Evolutionary conservation across 2,329 filamentous ascomycete species (phyloP), one percentile per base, ranked within the genome.

Genomic region (Diaporthe amygdali): DNA sequence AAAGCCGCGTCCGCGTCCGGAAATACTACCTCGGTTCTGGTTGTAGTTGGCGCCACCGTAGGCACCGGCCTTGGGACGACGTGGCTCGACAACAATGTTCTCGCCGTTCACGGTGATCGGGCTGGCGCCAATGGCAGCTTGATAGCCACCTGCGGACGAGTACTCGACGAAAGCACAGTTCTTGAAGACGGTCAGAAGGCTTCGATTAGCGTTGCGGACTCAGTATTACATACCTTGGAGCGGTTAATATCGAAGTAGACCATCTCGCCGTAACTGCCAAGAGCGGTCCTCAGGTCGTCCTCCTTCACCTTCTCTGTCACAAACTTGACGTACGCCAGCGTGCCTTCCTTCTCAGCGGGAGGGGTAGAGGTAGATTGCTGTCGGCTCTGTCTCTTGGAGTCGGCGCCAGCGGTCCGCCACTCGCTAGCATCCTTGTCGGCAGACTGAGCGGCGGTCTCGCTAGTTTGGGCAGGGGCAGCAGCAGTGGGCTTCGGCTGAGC

Each of bases 131-230:
- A 94, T 88, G 52, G 96, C 96, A 74, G 93, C 92, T 81, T 94
- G 89, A 84, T 97, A 98, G 56, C 91, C 94, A 69, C 95, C 91
- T 27, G 90, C 80, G 56, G 92, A 93, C 79, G 91, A 93, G 82
- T 96, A 99, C 82, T 99, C 96, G 72, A 98, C 94, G 79, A 98
- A 98, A 32, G 96, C 96, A 79, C 95, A 98, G 88, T 96, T 98
- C 96, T 97, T 25, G 79, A 22, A 52, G 14, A 39, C 37, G 69
- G 71, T 81, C 75, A 81, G 78, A 22, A 37, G 47, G 27, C 12
- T 7, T 49, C 3, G 14, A 44, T 9, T 17, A 22, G n/a, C 15
- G 5, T 27, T 3, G 55, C 3, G 15, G 20, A 55, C n/a, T 39
- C 14, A 22, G 3, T 44, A 46, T 14, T 32, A 69, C 83, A 73